These are phyloP conservation scores for Haberlea rhodopensis DNA, from an alignment of 257 asterid species.

Conservation along the genomic window DNA sequence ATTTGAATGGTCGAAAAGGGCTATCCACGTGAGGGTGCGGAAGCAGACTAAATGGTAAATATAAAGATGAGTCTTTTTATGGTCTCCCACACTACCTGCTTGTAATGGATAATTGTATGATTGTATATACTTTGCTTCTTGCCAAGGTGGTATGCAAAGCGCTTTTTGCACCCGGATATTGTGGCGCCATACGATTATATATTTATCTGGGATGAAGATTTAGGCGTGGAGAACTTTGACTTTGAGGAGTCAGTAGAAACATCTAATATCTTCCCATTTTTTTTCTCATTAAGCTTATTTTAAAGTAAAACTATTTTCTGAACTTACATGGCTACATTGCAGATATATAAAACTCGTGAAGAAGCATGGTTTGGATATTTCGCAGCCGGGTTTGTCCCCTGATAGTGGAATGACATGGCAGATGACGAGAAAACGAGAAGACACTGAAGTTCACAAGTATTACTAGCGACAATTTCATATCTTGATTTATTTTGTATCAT, in stretches of 20 bases:
- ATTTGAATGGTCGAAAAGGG: slow-evolving; percentile 86
- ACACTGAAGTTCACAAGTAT: slow-evolving; percentile 87
- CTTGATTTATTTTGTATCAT: not conserved
- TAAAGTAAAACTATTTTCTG: slow-evolving; percentile 12
- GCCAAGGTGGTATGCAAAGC: slow-evolving; percentile 96
- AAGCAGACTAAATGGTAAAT: slow-evolving; percentile 87
- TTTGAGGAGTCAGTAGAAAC: slow-evolving; percentile 67
- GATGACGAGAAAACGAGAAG: slow-evolving; percentile 74
- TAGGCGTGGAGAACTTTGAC: slow-evolving; percentile 77
- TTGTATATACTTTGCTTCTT: slow-evolving; percentile 16
- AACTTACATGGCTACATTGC: slow-evolving; percentile 16
- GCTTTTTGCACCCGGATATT: slow-evolving; percentile 87
- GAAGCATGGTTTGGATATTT: slow-evolving; percentile 79
- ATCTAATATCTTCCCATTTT: slow-evolving; percentile 4
- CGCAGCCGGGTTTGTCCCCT: slow-evolving; percentile 89
- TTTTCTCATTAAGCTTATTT: too few species aligned
- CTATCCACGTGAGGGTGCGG: slow-evolving; percentile 71
- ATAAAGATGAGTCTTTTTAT: slow-evolving; percentile 1
- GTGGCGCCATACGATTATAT: slow-evolving; percentile 80
- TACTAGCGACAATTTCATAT: slow-evolving; percentile 1
- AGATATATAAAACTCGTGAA: slow-evolving; percentile 71
- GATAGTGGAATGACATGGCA: slow-evolving; percentile 87
- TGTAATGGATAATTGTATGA: not conserved
- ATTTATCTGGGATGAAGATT: slow-evolving; percentile 91
- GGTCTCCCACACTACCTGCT: not conserved